A percentile compares a stretch with the other conserved stretches of the same genome.
Conservation (phyloP, 1,284 basidiomycete genomes). For the Earliella scabrosa region DNA sequence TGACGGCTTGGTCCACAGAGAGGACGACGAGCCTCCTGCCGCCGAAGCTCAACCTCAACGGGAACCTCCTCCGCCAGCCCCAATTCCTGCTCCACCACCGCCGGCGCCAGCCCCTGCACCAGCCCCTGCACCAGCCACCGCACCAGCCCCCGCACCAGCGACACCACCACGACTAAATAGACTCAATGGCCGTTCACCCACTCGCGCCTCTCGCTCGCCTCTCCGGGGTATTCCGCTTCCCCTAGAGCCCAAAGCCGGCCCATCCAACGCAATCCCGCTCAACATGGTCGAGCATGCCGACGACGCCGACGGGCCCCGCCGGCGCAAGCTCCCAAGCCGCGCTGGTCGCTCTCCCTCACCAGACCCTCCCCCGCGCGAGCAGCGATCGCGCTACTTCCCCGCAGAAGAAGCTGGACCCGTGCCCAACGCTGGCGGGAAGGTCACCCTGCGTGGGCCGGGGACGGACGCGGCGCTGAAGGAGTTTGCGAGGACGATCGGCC, state of each 20-base stretch:
- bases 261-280: constrained; percentile 15
- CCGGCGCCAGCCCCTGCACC: constrained; percentile 3
- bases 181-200: not conserved
- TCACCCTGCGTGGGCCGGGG: constrained; percentile 7
- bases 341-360: constrained; percentile 30
- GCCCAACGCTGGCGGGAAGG: not conserved
- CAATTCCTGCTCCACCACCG: constrained; percentile 8
- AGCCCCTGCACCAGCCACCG: not conserved
- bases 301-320: constrained; percentile 49
- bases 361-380: constrained; percentile 27
- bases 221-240: constrained; percentile 30
- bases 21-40: constrained; percentile 17
- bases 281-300: constrained; percentile 36
- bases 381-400: constrained; percentile 26
- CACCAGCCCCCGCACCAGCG: not conserved
- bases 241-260: constrained; percentile 22
- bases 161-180: not conserved
- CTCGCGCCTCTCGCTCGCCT: constrained; percentile 24
- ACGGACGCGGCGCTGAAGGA: constrained; percentile 17
- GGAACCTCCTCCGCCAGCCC: not conserved
- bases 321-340: constrained; percentile 36
- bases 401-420: no score
- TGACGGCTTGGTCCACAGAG: not conserved
- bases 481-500: constrained; percentile 20
- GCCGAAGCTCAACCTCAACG: not conserved